A percentile compares a stretch with the other conserved stretches of the same genome.
phyloP scores from a whole-genome alignment of 257 asterid species.

The Striga asiatica region DNA sequence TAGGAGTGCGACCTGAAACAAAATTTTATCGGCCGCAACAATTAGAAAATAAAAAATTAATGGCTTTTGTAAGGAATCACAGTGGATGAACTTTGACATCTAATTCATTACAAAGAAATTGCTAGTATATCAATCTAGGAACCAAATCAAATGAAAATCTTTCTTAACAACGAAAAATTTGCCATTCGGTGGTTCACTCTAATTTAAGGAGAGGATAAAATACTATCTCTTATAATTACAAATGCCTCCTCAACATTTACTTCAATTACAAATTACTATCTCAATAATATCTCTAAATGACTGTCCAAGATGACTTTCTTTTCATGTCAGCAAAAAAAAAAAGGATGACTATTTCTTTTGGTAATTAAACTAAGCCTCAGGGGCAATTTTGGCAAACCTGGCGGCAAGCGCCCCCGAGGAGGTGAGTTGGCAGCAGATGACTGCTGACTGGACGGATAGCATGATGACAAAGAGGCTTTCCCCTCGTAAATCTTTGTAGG shows the following conservation, averaged over 20 bases:
- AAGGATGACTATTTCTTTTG: no score
- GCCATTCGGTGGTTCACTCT: not conserved
- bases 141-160: conserved; percentile 1
- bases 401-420: conserved; percentile 56
- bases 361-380: no score
- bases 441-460: conserved; percentile 91
- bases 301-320: no score
- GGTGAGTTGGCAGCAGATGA: conserved; percentile 98
- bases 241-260: not conserved
- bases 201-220: no score
- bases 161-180: not conserved
- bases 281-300: no score
- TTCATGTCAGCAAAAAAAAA: no score
- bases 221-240: not conserved
- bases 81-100: not conserved
- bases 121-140: not conserved
- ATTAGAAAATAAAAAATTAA: not conserved
- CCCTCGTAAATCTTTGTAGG: conserved; percentile 11
- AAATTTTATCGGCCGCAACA: not conserved
- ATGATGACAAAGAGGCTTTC: conserved; percentile 66
- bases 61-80: conserved; percentile 4
- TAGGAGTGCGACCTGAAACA: conserved; percentile 77
- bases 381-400: conserved; percentile 50
- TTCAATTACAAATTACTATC: no score
- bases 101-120: no score